Evolutionary conservation across 768 basidiomycete genomes (phyloP), one percentile per base, ranked within the genome.

Genomic region (Asterophora lycoperdoides): DNA sequence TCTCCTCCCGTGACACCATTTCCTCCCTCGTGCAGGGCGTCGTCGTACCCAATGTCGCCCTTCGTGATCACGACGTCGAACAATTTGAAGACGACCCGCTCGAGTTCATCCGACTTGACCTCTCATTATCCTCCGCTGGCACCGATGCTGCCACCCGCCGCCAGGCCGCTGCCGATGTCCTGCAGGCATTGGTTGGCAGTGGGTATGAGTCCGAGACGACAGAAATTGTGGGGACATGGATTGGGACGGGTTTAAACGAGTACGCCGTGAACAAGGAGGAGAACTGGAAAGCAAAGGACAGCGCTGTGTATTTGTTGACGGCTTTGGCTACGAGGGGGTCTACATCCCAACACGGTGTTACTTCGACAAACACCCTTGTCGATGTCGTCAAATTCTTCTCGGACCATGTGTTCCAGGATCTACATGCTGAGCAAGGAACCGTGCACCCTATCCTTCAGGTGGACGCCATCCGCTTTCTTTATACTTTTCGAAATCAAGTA

Each of bases 81-180:
- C 85, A 93, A 64, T 98, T 99, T 60, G 93, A 96, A 67, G 96
- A 98, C 52, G 94, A 96, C 56, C 94, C 96, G 0, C 78, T 95
- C 33, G 95, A 98, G 62, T 98, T 87, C 63, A 89, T 97, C 57
- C 84, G 92, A 17, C 76, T 90, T 35, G 93, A 95, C 59, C 73
- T 95, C 20, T 77, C 93, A 11, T 76, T 74, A 47, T 83, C 86
- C 48, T 65, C 74, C 44, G 68, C 60, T 54, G 79, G 79, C 20
- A 69, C 79, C 46, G 94, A 94, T 58, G 78, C 80, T 23, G 82
- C 88, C 36, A 98, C 94, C 0, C 81, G 93, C 26, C 75, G 95
- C 34, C 92, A 96, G 59, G 89, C 95, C 2, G 95, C 93, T 0
- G 93, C 89, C 0, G 95, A 99, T 59, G 90, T 98, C n/a, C 79